phyloP scores from a whole-genome alignment of 768 basidiomycete genomes.

The Suillus cothurnatus region DNA sequence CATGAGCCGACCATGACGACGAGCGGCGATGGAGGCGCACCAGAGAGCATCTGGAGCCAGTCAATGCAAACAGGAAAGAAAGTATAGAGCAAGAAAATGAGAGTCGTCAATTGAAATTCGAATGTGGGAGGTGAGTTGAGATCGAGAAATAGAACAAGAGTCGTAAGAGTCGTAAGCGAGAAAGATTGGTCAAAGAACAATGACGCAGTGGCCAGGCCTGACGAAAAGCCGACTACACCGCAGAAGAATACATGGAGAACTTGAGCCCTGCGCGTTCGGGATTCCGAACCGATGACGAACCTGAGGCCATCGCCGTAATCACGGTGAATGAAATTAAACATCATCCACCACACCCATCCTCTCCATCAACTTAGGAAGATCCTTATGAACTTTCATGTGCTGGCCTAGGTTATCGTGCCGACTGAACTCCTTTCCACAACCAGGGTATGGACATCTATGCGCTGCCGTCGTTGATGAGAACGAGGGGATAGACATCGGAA shows the following conservation, averaged over 20 bases:
- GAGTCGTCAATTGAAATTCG: not conserved
- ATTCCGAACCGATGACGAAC: not conserved
- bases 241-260: not conserved
- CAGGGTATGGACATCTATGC: slow-evolving; percentile 77
- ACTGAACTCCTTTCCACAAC: slow-evolving; percentile 83
- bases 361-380: slow-evolving; percentile 32
- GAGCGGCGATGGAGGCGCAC: not conserved
- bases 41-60: not conserved
- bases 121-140: not conserved
- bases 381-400: slow-evolving; percentile 81
- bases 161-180: not conserved
- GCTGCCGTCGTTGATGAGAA: slow-evolving; percentile 46
- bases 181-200: not conserved
- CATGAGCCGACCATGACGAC: not conserved
- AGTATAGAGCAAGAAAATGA: not conserved
- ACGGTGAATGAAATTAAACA: not conserved
- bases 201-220: not conserved
- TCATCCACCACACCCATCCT: slow-evolving; percentile 16
- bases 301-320: not conserved
- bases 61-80: not conserved
- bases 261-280: not conserved
- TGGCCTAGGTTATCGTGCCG: slow-evolving; percentile 88
- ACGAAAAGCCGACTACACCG: not conserved
- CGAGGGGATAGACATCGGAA: slow-evolving; percentile 10
- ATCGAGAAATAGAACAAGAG: not conserved